phyloP scores from a whole-genome alignment of 164 flowering plant genomes.

The Kalanchoe fedtschenkoi region DNA sequence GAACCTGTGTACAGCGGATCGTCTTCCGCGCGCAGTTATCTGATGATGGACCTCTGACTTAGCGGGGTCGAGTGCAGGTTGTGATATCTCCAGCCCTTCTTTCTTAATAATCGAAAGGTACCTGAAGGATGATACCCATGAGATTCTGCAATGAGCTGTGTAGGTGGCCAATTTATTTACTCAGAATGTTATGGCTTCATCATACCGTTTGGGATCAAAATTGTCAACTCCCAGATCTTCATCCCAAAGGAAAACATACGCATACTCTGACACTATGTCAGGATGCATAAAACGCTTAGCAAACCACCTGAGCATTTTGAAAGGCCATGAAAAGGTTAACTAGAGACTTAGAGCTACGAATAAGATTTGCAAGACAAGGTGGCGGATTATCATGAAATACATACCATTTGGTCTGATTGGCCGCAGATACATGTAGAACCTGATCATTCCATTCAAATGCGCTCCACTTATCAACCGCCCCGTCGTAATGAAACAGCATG shows the following conservation, averaged over 20 bases:
- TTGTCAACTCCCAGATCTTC: slow-evolving; percentile 65
- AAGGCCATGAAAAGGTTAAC: neutral
- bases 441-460: slow-evolving; percentile 30
- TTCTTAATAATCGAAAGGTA: slow-evolving; percentile 33
- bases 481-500: slow-evolving; percentile 69
- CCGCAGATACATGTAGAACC: slow-evolving; percentile 45
- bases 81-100: slow-evolving; percentile 81
- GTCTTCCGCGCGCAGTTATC: slow-evolving; percentile 51
- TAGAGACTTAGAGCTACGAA: neutral
- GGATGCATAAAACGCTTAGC: slow-evolving; percentile 69
- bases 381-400: neutral
- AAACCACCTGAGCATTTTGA: slow-evolving; percentile 46
- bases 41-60: slow-evolving; percentile 74
- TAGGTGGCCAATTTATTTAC: neutral
- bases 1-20: slow-evolving; percentile 54
- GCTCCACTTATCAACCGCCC: slow-evolving; percentile 45
- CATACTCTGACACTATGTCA: slow-evolving; percentile 48
- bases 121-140: slow-evolving; percentile 13
- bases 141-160: neutral
- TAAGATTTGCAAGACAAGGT: neutral
- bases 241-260: slow-evolving; percentile 61
- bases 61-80: slow-evolving; percentile 62
- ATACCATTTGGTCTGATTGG: slow-evolving; percentile 60
- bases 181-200: neutral
- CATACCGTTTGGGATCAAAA: slow-evolving; percentile 46